A percentile compares a stretch with the other conserved stretches of the same genome.
These are phyloP conservation scores for Capsella bursapastoris DNA, from an alignment of 345 rosid species.

Conservation along the genomic window DNA sequence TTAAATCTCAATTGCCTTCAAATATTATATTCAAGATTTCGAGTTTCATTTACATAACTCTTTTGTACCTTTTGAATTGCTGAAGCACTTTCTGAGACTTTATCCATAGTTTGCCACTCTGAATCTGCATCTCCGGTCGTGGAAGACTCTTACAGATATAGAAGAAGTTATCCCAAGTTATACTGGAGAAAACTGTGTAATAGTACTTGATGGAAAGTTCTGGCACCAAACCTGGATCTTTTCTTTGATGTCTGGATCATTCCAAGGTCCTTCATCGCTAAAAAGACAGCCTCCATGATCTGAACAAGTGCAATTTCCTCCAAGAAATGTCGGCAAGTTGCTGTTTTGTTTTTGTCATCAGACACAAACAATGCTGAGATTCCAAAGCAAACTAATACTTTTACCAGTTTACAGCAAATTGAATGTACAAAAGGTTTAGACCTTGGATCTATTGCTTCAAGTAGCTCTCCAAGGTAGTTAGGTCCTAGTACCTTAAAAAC, in stretches of 20 bases:
- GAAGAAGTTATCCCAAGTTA: not conserved
- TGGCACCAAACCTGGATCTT: slow-evolving; percentile 30
- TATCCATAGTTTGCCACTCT: slow-evolving; percentile 17
- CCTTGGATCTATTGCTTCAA: slow-evolving; percentile 84
- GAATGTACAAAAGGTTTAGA: slow-evolving; percentile 23
- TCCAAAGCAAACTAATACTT: not conserved
- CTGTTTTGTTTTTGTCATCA: slow-evolving; percentile 48
- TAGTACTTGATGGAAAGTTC: not conserved
- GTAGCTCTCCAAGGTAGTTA: slow-evolving; percentile 64
- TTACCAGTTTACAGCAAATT: not conserved
- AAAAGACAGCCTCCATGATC: slow-evolving; percentile 81
- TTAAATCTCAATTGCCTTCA: slow-evolving; percentile 5
- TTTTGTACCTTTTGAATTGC: slow-evolving; percentile 8
- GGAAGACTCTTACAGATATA: slow-evolving; percentile 11
- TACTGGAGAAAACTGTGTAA: not conserved
- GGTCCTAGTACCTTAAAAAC: slow-evolving; percentile 78
- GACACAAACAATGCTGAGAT: slow-evolving; percentile 17
- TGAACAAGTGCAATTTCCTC: slow-evolving; percentile 83
- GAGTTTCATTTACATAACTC: not conserved
- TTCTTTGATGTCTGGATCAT: slow-evolving; percentile 71
- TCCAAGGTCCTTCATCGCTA: slow-evolving; percentile 91
- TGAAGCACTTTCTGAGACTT: slow-evolving; percentile 25
- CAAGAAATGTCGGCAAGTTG: slow-evolving; percentile 92
- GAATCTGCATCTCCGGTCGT: slow-evolving; percentile 16
- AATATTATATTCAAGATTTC: not conserved